Conservation (phyloP, 2,329 filamentous ascomycete species). For the Stemphylium lycopersici region DNA sequence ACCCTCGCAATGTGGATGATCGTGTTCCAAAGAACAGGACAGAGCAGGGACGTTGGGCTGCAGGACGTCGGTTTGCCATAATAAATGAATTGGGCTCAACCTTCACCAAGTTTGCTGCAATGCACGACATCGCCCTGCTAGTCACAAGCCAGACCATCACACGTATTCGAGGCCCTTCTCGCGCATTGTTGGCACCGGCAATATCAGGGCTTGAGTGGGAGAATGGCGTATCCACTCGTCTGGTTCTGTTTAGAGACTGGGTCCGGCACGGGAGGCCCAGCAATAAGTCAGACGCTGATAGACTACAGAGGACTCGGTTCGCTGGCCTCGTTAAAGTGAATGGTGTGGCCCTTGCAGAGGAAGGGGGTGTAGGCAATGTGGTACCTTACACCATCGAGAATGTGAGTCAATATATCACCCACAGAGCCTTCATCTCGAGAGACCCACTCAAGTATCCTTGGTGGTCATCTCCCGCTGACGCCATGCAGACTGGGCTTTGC, state of each 20-base stretch:
- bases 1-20: conserved; percentile 63
- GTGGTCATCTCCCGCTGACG: conserved; percentile 31
- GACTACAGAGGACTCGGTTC: conserved; percentile 47
- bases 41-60: conserved; percentile 57
- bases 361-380: conserved; percentile 54
- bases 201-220: conserved; percentile 83
- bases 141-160: conserved; percentile 81
- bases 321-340: conserved; percentile 54
- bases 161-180: conserved; percentile 71
- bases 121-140: conserved; percentile 74
- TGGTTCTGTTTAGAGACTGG: conserved; percentile 81
- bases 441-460: conserved; percentile 15
- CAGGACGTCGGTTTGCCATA: conserved; percentile 62
- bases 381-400: conserved; percentile 57
- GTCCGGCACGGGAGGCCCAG: conserved; percentile 37
- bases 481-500: conserved; percentile 39
- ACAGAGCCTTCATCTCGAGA: conserved; percentile 31
- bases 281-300: conserved; percentile 34
- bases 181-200: conserved; percentile 74
- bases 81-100: conserved; percentile 67
- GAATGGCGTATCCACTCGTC: conserved; percentile 71
- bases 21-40: conserved; percentile 53
- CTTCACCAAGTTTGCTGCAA: conserved; percentile 74
- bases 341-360: conserved; percentile 49
- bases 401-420: conserved; percentile 50